Percentiles rank a stretch among this genome's conserved stretches.
Conservation (phyloP, 352 stramenopile genomes). For the Globisporangium ultimum region DNA sequence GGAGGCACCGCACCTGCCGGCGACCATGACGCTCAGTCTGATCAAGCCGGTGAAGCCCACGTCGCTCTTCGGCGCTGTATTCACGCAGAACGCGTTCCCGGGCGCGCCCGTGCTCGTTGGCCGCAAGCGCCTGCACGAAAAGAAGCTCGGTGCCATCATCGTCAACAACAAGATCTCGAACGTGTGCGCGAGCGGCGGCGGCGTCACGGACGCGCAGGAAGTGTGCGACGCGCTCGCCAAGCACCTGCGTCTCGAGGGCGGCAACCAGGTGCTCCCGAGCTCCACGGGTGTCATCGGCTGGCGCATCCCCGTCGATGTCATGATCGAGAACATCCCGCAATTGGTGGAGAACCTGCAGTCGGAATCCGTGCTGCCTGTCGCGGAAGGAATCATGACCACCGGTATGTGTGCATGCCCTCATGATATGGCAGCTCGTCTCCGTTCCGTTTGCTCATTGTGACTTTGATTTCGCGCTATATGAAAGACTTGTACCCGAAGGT, state of each 20-base stretch:
- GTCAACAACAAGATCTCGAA: slow-evolving; percentile 99
- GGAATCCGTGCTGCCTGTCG: slow-evolving; percentile 91
- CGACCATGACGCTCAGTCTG: slow-evolving; percentile 86
- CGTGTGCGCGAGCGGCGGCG: slow-evolving; percentile 93
- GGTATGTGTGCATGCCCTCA: slow-evolving; percentile 23
- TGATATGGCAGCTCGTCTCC: not conserved
- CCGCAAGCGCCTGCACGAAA: slow-evolving; percentile 84
- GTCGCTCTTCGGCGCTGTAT: slow-evolving; percentile 84
- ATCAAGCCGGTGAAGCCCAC: slow-evolving; percentile 86
- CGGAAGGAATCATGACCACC: slow-evolving; percentile 97
- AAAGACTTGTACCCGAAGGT: slow-evolving; percentile 90
- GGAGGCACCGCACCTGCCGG: slow-evolving; percentile 74
- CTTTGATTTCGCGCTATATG: not conserved
- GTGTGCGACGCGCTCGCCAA: slow-evolving; percentile 92
- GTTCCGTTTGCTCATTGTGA: not conserved
- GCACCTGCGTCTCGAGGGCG: slow-evolving; percentile 80
- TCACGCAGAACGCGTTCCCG: slow-evolving; percentile 90
- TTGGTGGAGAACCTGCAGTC: slow-evolving; percentile 89
- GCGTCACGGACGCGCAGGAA: slow-evolving; percentile 90
- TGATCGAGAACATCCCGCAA: slow-evolving; percentile 74
- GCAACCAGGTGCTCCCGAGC: slow-evolving; percentile 90
- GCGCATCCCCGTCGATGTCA: slow-evolving; percentile 93
- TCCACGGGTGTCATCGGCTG: slow-evolving; percentile 98
- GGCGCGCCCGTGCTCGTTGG: slow-evolving; percentile 90
- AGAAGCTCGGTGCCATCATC: slow-evolving; percentile 92